Evolutionary conservation across 768 basidiomycete genomes (phyloP).

Genomic region (Mycena sanguinolenta): DNA sequence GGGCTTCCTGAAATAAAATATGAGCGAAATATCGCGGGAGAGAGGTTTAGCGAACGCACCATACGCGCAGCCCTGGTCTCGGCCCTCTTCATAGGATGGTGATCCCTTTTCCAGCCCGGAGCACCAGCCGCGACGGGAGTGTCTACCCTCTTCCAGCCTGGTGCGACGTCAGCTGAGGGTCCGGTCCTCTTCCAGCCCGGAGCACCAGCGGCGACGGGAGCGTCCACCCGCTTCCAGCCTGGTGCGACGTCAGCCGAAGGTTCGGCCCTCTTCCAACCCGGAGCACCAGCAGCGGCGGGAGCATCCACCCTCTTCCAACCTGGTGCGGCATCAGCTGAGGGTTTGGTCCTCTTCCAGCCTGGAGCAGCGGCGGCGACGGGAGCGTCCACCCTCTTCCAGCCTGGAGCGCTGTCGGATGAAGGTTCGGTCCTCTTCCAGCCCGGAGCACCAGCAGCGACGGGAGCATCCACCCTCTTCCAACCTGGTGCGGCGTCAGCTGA

Average conservation of each 20-base stretch:
- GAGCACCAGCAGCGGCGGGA: too few species aligned
- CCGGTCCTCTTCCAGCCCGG: not conserved
- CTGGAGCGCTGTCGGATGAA: conserved; percentile 12
- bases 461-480: too few species aligned
- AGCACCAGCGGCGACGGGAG: not conserved
- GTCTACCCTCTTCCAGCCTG: not conserved
- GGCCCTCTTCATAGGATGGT: conserved; percentile 19
- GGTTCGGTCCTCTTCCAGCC: too few species aligned
- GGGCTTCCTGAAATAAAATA: conserved; percentile 5
- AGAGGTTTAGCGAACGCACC: not conserved
- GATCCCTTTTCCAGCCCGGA: conserved; percentile 26
- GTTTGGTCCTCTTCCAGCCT: too few species aligned
- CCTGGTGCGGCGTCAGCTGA: too few species aligned
- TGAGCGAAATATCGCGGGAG: not conserved
- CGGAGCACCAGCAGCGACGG: too few species aligned
- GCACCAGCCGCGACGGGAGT: not conserved
- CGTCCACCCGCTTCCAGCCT: not conserved
- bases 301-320: not conserved
- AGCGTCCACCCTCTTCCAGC: too few species aligned
- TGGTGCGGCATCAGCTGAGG: conserved; percentile 21
- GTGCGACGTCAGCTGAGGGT: conserved; percentile 17
- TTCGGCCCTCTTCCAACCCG: too few species aligned
- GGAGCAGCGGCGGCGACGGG: too few species aligned
- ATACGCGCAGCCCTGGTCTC: conserved; percentile 23
- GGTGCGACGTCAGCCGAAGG: conserved; percentile 20